Evolutionary conservation across 768 basidiomycete species (phyloP).

Genomic region (Strobilomyces confusus): DNA sequence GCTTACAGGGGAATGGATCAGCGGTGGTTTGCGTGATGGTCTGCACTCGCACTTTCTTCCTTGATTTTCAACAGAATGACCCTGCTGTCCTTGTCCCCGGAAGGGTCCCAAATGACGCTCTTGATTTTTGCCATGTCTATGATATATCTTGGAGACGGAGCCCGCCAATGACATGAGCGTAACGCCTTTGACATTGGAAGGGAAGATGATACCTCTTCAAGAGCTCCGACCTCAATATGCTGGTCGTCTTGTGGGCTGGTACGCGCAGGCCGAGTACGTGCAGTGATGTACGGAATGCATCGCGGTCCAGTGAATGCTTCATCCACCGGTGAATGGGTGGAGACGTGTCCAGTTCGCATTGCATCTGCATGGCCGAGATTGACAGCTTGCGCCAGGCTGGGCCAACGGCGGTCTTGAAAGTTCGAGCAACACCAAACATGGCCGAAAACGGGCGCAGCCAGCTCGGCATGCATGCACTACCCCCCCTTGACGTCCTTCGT

Average conservation of each 20-base stretch:
- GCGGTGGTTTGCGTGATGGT: background rate
- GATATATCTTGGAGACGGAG: slow-evolving; percentile 42
- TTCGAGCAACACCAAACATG: slow-evolving; percentile 17
- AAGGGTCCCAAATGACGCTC: slow-evolving; percentile 51
- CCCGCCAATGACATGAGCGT: slow-evolving; percentile 8
- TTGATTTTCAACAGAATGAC: slow-evolving; percentile 65
- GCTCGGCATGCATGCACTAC: slow-evolving; percentile 14
- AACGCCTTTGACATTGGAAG: background rate
- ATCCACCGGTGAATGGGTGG: slow-evolving; percentile 52
- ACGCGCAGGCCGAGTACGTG: slow-evolving; percentile 67
- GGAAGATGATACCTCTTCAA: slow-evolving; percentile 51
- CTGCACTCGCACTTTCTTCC: slow-evolving; percentile 48
- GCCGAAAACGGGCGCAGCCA: background rate
- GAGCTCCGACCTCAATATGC: slow-evolving; percentile 52
- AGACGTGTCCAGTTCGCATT: slow-evolving; percentile 31
- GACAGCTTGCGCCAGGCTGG: slow-evolving; percentile 2
- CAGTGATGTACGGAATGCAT: slow-evolving; percentile 61
- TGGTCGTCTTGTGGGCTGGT: slow-evolving; percentile 49
- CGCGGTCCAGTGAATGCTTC: slow-evolving; percentile 52
- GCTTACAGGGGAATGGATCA: slow-evolving; percentile 35
- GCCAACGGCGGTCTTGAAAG: slow-evolving; percentile 3
- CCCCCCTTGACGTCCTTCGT: slow-evolving; percentile 42
- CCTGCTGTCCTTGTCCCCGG: slow-evolving; percentile 45
- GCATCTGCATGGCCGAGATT: slow-evolving; percentile 13
- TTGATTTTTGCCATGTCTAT: slow-evolving; percentile 68